A percentile compares a stretch with the other conserved stretches of the same genome.
Conservation (phyloP, 371 early-diverging fungal species). For the Zychaea mexicana region DNA sequence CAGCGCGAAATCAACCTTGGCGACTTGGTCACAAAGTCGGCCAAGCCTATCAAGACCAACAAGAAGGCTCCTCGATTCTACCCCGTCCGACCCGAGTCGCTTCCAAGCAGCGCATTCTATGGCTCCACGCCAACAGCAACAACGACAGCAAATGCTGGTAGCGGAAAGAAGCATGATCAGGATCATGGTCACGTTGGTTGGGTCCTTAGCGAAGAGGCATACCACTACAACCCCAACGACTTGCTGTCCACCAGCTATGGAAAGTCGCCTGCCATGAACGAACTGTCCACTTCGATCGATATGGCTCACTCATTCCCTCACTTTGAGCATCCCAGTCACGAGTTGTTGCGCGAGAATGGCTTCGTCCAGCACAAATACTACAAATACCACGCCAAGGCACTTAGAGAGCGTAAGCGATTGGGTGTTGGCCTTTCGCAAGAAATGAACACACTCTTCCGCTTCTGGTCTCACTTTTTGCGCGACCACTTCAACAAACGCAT, state of each 20-base stretch:
- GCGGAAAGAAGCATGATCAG: slow-evolving; percentile 55
- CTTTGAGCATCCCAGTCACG: slow-evolving; percentile 95
- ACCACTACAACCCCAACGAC: slow-evolving; percentile 53
- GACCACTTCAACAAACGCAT: slow-evolving; percentile 92
- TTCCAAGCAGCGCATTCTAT: slow-evolving; percentile 52
- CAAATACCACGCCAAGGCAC: slow-evolving; percentile 93
- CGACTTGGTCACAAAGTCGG: slow-evolving; percentile 7
- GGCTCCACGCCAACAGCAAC: slow-evolving; percentile 27
- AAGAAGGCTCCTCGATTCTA: slow-evolving; percentile 65
- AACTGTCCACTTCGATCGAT: slow-evolving; percentile 44
- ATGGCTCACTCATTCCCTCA: slow-evolving; percentile 76
- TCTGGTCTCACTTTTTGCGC: slow-evolving; percentile 98
- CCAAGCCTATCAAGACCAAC: slow-evolving; percentile 32
- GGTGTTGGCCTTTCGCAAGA: slow-evolving; percentile 95
- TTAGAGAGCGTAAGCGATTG: slow-evolving; percentile 88
- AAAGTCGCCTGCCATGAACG: slow-evolving; percentile 38
- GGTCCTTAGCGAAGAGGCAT: slow-evolving; percentile 67
- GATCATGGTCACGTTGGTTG: slow-evolving; percentile 90
- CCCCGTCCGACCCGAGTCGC: slow-evolving; percentile 60
- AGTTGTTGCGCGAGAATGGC: slow-evolving; percentile 91
- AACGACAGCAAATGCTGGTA: background rate
- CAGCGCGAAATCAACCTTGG: slow-evolving; percentile 8
- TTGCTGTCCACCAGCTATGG: slow-evolving; percentile 44
- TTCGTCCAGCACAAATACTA: slow-evolving; percentile 96
- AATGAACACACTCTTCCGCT: slow-evolving; percentile 97